A percentile compares a stretch with the other conserved stretches of the same genome.
Evolutionary conservation across 768 basidiomycete genomes (phyloP).

Genomic region (Astraeus odoratus): DNA sequence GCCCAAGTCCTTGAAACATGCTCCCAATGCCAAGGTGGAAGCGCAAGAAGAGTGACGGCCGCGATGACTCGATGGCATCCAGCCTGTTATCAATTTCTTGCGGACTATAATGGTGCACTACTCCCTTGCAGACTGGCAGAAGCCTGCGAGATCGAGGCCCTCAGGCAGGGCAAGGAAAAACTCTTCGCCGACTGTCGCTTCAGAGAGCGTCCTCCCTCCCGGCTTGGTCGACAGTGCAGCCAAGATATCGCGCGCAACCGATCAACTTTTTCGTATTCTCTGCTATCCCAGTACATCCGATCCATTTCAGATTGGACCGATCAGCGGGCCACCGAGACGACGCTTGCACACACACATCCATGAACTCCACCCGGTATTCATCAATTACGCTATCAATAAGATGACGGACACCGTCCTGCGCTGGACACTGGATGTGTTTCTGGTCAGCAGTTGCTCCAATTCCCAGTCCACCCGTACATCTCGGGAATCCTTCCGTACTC

Average conservation of each 20-base stretch:
- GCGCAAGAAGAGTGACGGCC: constrained; percentile 44
- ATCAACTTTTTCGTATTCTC: constrained; percentile 25
- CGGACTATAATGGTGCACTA: neutral
- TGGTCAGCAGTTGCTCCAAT: constrained; percentile 52
- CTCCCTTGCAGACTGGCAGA: constrained; percentile 41
- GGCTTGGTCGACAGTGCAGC: constrained; percentile 24
- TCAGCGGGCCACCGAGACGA: constrained; percentile 18
- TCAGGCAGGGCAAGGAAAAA: constrained; percentile 36
- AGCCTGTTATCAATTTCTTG: neutral
- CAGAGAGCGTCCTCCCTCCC: constrained; percentile 14
- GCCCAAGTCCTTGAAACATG: constrained; percentile 9
- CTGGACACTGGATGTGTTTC: constrained; percentile 63
- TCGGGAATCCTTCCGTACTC: constrained; percentile 35
- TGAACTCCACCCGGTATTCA: constrained; percentile 56
- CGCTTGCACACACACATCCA: constrained; percentile 68
- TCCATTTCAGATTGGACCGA: constrained; percentile 30
- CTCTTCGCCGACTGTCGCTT: constrained; percentile 18
- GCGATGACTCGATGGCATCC: constrained; percentile 83
- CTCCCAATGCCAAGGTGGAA: constrained; percentile 22
- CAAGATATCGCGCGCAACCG: constrained; percentile 20
- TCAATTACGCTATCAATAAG: constrained; percentile 62
- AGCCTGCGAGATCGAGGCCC: constrained; percentile 53
- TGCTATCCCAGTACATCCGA: constrained; percentile 23
- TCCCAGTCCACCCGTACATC: constrained; percentile 33
- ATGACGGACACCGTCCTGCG: constrained; percentile 68